A percentile compares a stretch with the other conserved stretches of the same genome.
Evolutionary conservation across 352 stramenopile genomes (phyloP).

Genomic region (Globisporangium cystogenes): DNA sequence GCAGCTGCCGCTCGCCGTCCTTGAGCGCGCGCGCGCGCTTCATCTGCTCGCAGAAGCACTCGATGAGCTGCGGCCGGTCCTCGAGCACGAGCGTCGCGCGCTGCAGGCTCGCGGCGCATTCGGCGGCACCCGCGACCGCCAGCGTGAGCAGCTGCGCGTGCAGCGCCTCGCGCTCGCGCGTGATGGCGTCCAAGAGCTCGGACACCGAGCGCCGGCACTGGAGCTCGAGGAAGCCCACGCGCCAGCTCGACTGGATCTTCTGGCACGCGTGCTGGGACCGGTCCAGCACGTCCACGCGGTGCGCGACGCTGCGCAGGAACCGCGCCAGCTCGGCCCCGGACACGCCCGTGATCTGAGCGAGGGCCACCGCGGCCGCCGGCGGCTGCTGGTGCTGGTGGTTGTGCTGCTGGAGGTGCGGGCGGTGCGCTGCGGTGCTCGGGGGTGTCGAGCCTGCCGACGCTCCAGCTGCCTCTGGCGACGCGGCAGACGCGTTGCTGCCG

Average conservation of each 20-base stretch:
- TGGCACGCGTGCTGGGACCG: constrained; percentile 50
- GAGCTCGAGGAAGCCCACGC: constrained; percentile 69
- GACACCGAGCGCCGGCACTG: constrained; percentile 55
- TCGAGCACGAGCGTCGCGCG: constrained; percentile 42
- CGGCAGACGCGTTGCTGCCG: background rate
- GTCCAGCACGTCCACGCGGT: constrained; percentile 36
- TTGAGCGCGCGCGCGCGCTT: constrained; percentile 47
- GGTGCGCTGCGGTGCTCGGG: background rate
- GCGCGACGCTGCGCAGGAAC: constrained; percentile 33
- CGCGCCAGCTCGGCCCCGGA: constrained; percentile 30
- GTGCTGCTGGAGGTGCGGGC: background rate
- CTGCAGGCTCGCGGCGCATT: constrained; percentile 42
- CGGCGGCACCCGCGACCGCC: constrained; percentile 21
- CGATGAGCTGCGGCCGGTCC: constrained; percentile 63
- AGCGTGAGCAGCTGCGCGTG: constrained; percentile 35
- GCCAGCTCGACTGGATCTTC: constrained; percentile 65
- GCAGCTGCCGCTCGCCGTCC: constrained; percentile 47
- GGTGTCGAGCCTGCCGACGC: background rate
- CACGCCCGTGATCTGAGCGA: constrained; percentile 28
- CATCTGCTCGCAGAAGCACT: constrained; percentile 69
- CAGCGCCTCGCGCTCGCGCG: constrained; percentile 33
- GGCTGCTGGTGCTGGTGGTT: background rate
- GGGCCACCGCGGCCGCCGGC: constrained; percentile 1
- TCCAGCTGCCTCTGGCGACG: background rate
- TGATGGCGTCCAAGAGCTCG: constrained; percentile 58